phyloP scores from a whole-genome alignment of 2,329 filamentous ascomycete species.

The Beauveria caledonica region DNA sequence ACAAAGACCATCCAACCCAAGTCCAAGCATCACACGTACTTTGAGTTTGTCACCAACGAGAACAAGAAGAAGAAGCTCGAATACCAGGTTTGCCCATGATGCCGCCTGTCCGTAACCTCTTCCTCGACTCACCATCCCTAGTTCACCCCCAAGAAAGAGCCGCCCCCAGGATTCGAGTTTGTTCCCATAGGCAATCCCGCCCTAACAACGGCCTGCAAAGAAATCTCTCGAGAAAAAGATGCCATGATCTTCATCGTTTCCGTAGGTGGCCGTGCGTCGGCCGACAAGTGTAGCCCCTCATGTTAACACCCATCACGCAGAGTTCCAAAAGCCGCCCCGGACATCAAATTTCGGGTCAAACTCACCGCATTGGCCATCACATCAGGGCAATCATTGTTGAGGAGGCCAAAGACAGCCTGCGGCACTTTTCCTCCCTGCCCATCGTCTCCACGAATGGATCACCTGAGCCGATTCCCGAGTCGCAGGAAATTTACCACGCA shows the following conservation, averaged over 20 bases:
- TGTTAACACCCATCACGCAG: constrained; percentile 15
- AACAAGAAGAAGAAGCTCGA: constrained; percentile 59
- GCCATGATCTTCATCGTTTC: constrained; percentile 61
- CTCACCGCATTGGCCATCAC: constrained; percentile 54
- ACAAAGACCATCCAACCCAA: constrained; percentile 34
- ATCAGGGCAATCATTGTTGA: constrained; percentile 52
- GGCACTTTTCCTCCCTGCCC: constrained; percentile 18
- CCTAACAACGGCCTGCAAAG: constrained; percentile 54
- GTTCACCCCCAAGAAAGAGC: constrained; percentile 42
- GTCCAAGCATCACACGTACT: constrained; percentile 52
- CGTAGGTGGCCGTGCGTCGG: constrained; percentile 16
- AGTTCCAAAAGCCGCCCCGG: constrained; percentile 23
- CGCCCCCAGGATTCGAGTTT: constrained; percentile 55
- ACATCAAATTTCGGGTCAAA: constrained; percentile 40
- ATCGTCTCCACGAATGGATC: constrained; percentile 20
- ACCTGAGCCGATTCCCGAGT: constrained; percentile 52
- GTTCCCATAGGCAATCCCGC: constrained; percentile 55
- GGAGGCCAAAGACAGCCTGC: constrained; percentile 34
- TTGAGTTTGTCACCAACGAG: constrained; percentile 56
- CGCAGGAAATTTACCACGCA: constrained; percentile 50
- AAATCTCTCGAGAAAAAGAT: constrained; percentile 52
- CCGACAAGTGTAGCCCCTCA: constrained; percentile 9
- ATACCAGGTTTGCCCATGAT: constrained; percentile 38
- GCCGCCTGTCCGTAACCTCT: background rate
- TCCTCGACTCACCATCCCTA: constrained; percentile 24